A percentile compares a stretch with the other conserved stretches of the same genome.
Conservation (phyloP, 441 rosid species). For the Populus hybrid region DNA sequence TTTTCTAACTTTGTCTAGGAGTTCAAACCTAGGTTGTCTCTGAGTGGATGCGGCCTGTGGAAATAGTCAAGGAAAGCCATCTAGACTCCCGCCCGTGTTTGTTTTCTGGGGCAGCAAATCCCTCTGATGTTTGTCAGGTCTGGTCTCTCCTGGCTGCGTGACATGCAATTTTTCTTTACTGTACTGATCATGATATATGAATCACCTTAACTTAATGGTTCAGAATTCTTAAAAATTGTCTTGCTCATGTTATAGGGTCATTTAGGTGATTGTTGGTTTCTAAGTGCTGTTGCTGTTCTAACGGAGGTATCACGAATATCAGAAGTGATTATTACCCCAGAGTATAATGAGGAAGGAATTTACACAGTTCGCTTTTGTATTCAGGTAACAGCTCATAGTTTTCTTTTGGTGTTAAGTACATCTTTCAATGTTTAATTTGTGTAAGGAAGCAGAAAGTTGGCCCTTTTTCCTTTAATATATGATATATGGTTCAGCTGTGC, state of each 20-base stretch:
- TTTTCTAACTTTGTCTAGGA: slow-evolving; percentile 29
- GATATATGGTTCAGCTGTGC: neutral
- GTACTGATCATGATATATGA: slow-evolving; percentile 13
- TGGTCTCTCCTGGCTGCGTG: slow-evolving; percentile 22
- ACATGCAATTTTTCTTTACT: slow-evolving; percentile 11
- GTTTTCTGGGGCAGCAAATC: slow-evolving; percentile 91
- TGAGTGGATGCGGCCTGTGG: slow-evolving; percentile 97
- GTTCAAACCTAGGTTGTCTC: slow-evolving; percentile 75
- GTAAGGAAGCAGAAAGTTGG: neutral
- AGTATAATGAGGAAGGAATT: slow-evolving; percentile 99
- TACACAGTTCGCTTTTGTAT: slow-evolving; percentile 99
- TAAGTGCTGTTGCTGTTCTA: slow-evolving; percentile 97
- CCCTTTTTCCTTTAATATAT: neutral
- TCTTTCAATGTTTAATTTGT: neutral
- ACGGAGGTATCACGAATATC: slow-evolving; percentile 96
- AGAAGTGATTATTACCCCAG: slow-evolving; percentile 96
- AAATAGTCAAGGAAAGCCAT: slow-evolving; percentile 67
- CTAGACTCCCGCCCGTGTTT: slow-evolving; percentile 74
- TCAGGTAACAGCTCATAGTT: slow-evolving; percentile 57
- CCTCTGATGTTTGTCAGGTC: slow-evolving; percentile 99
- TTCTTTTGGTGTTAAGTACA: neutral
- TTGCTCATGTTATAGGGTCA: slow-evolving; percentile 62
- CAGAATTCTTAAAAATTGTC: slow-evolving; percentile 7
- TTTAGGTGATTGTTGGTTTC: slow-evolving; percentile 99
- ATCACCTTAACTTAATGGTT: slow-evolving; percentile 10